A percentile compares a stretch with the other conserved stretches of the same genome.
Evolutionary conservation across 2,329 filamentous ascomycete genomes (phyloP).

Genomic region (Paraphoma sp.): DNA sequence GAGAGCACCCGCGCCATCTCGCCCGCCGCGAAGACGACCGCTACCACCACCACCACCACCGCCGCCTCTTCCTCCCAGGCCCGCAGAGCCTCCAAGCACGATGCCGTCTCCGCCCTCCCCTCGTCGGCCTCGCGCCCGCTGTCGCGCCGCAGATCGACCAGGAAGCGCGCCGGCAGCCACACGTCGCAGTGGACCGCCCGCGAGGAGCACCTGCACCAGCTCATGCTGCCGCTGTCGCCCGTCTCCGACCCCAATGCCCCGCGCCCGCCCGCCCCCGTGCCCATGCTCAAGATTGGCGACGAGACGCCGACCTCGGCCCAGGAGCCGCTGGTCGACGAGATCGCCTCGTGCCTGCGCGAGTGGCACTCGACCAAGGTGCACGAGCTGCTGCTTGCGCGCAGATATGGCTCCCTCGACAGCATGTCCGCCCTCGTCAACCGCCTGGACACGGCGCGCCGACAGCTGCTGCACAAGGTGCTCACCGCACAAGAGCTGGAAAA

Average conservation of each 20-base stretch:
- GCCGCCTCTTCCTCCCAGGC: conserved; percentile 9
- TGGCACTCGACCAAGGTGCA: conserved; percentile 99
- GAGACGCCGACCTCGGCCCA: conserved; percentile 89
- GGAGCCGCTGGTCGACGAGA: conserved; percentile 95
- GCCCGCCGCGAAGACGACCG: conserved; percentile 22
- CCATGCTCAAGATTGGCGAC: conserved; percentile 96
- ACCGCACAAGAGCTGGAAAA: conserved; percentile 82
- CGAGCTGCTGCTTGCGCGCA: conserved; percentile 81
- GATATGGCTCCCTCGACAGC: conserved; percentile 81
- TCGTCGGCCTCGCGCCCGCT: conserved; percentile 33
- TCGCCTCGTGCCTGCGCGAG: conserved; percentile 93
- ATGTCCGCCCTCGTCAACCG: conserved; percentile 80
- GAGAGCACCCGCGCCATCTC: conserved; percentile 45
- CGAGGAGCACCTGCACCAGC: conserved; percentile 48
- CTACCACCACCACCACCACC: conserved; percentile 19
- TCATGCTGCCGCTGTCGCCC: conserved; percentile 48
- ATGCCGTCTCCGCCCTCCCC: conserved; percentile 31
- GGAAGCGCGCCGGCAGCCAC: conserved; percentile 43
- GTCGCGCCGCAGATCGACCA: conserved; percentile 36
- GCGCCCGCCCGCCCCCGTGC: conserved; percentile 89
- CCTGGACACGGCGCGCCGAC: conserved; percentile 84
- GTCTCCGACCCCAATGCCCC: conserved; percentile 67
- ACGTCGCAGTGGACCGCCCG: conserved; percentile 49
- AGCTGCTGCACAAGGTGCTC: conserved; percentile 92
- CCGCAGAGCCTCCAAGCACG: conserved; percentile 31